Base-by-base conservation (phyloP, 768 basidiomycete species). In the Lyophyllum shimeji region DNA sequence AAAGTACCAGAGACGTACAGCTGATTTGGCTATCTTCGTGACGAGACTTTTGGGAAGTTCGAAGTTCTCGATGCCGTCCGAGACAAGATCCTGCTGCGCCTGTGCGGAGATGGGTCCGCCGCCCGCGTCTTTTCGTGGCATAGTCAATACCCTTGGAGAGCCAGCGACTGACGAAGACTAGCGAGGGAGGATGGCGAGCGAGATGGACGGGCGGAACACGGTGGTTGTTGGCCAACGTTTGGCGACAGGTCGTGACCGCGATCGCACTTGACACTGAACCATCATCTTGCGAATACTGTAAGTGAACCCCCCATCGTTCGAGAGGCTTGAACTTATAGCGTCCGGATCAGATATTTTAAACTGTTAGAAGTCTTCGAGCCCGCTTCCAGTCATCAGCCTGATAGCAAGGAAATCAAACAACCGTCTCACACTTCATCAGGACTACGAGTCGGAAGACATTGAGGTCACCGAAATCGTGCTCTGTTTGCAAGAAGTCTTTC, bases 11-110 rank as follows among this genome's bases (percentile, higher is more conserved):
- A 45, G 27, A 43, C 33, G 58, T 66, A 95, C 93, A 12, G 86
- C 84, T 42, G 88, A 86, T 69, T 91, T 92, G 18, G 93, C 94
- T 56, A 96, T 87, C 70, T 85, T 89, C 25, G 86, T 88, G 54
- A 96, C 86, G 45, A 93, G 72, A 53, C 82, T 84, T 66, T 90
- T 91, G 6, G 94, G 95, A 1, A 96, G 76, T 65, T 97, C 93
- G 68, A 84, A 94, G 70, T 90, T 90, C 61, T 94, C 91, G 50
- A 97, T 91, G 0, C 93, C 91, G 44, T 90, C 89, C 3, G 89
- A 87, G 29, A 87, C 84, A 4, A 85, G 80, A 37, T 90, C 86
- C 64, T 93, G 91, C 63, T 93, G 91, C 0, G 86, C 81, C 64
- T 90, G 83, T 0, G 91, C 90, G 1, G 84, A 83, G 37, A 86